Percentiles rank a stretch among this genome's conserved stretches.
Evolutionary conservation across 768 basidiomycete genomes (phyloP).

Genomic region (Xerocomellus intermedius): DNA sequence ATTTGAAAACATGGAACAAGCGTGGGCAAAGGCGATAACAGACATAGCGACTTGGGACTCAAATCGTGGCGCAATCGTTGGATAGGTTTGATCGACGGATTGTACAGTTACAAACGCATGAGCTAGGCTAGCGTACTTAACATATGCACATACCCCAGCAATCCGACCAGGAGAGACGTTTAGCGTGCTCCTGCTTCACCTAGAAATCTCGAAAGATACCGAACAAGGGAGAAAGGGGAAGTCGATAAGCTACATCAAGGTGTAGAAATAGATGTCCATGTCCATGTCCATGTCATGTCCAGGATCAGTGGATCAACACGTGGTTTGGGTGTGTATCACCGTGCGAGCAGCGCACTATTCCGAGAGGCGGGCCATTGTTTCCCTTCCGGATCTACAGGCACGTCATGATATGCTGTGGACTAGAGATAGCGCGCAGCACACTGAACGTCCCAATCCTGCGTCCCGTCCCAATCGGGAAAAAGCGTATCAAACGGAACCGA

Average conservation of each 20-base stretch:
- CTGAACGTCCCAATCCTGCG: background rate
- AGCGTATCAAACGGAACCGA: conserved; percentile 5
- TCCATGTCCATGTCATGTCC: background rate
- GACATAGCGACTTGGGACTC: background rate
- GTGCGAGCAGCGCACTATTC: background rate
- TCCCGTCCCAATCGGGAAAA: background rate
- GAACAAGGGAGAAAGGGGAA: background rate
- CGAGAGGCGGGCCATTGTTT: background rate
- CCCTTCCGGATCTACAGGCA: conserved; percentile 2
- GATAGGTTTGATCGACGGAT: background rate
- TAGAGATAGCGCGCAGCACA: conserved; percentile 3
- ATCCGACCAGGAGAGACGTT: background rate
- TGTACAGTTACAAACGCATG: background rate
- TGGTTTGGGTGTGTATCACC: background rate
- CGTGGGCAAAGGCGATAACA: background rate
- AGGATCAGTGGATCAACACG: conserved; percentile 7
- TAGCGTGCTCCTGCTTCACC: background rate
- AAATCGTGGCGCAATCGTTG: background rate
- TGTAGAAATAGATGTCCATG: conserved; percentile 10
- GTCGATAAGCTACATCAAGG: conserved; percentile 18
- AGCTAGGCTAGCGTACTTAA: background rate
- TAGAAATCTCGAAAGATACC: background rate
- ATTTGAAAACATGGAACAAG: conserved; percentile 2
- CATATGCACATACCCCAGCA: background rate
- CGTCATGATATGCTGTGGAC: conserved; percentile 1